Evolutionary conservation across 768 basidiomycete species (phyloP), one percentile per base, ranked within the genome.

Genomic region (Auricularia heimuer): DNA sequence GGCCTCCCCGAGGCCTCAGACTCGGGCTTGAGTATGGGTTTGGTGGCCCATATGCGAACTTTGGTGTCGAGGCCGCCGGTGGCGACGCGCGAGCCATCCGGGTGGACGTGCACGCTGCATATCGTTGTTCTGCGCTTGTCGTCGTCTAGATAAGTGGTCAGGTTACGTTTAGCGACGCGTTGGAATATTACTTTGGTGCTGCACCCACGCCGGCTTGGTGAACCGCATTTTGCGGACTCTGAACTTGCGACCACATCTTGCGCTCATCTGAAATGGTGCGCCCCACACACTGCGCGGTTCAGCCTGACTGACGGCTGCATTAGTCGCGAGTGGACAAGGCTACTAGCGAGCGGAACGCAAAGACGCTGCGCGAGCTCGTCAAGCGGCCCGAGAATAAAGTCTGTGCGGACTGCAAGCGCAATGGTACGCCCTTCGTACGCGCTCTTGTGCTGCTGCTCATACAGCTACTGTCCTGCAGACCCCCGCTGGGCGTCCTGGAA

Each of bases 401-500:
- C 47, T 99, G 96, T 68, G 93, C 92, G 1, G 96, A 99, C 72
- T 99, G 96, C 80, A 96, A 97, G 74, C 87, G 91, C 67, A 95
- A 97, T 75, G 96, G 95, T 92, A 69, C 42, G 86, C 76, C 44
- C 1, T n/a, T 45, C 4, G 16, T 24, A 8, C 14, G 7, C 24
- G 12, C 24, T 12, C n/a, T 36, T 21, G 33, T 45, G 62, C 56
- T 18, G 36, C 36, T 45, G 33, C 60, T 37, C 10, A 64, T 34
- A 21, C 36, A 36, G 62, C 21, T 34, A 21, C 39, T 42, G 62
- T n/a, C 63, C 64, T 4, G 24, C 37, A 97, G 95, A 98, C 81
- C 92, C 96, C 54, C 83, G 96, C 70, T 99, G 96, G 96, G 96
- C 96, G 54, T 94, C 93, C 7, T 97, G 94, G 90, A 98, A 98